Evolutionary conservation across 495 filamentous ascomycete genomes (phyloP).

Genomic region (Bombardia bombarda): DNA sequence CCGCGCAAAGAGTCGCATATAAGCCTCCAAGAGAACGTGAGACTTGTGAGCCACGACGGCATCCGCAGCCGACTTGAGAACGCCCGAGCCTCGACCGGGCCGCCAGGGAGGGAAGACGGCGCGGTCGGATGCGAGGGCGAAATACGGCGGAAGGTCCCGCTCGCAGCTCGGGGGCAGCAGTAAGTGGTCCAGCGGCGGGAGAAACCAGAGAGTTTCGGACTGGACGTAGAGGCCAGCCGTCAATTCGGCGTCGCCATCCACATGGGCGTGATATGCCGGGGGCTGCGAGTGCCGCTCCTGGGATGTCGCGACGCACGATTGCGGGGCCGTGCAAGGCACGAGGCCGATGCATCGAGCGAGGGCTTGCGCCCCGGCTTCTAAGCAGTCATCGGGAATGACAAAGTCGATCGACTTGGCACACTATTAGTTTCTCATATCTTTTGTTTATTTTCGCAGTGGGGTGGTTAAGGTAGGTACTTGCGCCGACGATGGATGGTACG

Average conservation of each 20-base stretch:
- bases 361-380: neutral
- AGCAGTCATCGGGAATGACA: neutral
- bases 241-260: neutral
- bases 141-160: neutral
- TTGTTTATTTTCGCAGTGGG: too few species aligned
- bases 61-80: constrained; percentile 7
- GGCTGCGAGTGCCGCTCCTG: neutral
- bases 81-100: constrained; percentile 10
- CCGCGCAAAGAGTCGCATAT: constrained; percentile 10
- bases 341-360: neutral
- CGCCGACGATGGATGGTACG: neutral
- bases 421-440: neutral
- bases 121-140: neutral
- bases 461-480: too few species aligned
- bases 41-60: constrained; percentile 9
- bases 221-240: neutral
- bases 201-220: neutral
- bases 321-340: neutral
- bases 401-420: neutral
- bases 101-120: constrained; percentile 4
- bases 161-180: neutral
- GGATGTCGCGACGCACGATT: neutral
- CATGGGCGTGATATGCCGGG: neutral
- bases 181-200: neutral
- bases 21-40: constrained; percentile 14